Base-by-base conservation (phyloP, 345 rosid genomes). In the Linum usitatissimum region DNA sequence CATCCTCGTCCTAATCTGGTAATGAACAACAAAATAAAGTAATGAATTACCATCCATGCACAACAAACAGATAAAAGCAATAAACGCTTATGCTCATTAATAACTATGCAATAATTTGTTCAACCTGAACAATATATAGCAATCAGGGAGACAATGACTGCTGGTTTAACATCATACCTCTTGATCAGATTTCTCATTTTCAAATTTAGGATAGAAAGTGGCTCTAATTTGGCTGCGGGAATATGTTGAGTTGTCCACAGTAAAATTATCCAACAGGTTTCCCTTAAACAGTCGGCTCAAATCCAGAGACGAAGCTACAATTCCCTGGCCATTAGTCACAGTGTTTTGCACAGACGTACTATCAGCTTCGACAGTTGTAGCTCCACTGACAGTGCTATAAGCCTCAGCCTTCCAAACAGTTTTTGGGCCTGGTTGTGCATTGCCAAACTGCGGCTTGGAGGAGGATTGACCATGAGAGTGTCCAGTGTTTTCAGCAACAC, bases 181-280 rank as follows among this genome's bases (percentile, higher is more conserved):
- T 70, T 93, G 97, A 76, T 93, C 99, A 55, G 99, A 79, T 83
- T 93, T 90, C 79, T 93, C 99, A 56, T 93, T 93, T 73, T 93
- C 99, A 56, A 93, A 93, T 72, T 93, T 93, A 36, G 97, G 99
- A 73, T 93, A 93, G 74, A 93, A 93, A 61, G 96, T 83, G 63
- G 99, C 99, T 79, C 97, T 86, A 51, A 93, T 81, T 76, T 87
- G 88, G 9, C 97, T 94, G 55, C 55, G 72, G 23, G 90, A 70
- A 64, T 83, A 84, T 19, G 87, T 77, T 3, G 86, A 71, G 45
- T 79, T 81, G 65, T 90, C 91, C 70, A 89, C 91, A 3, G 66
- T 64, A 67, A 88, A 91, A 23, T 77, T 79, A 59, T 85, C 81
- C 77, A 84, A 67, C 54, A 75, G 68, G 69, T 78, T 68, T 54